Percentiles rank a stretch among this genome's conserved stretches.
These are phyloP conservation scores for Suillus cothurnatus DNA, from an alignment of 768 basidiomycete genomes.

Conservation along the genomic window DNA sequence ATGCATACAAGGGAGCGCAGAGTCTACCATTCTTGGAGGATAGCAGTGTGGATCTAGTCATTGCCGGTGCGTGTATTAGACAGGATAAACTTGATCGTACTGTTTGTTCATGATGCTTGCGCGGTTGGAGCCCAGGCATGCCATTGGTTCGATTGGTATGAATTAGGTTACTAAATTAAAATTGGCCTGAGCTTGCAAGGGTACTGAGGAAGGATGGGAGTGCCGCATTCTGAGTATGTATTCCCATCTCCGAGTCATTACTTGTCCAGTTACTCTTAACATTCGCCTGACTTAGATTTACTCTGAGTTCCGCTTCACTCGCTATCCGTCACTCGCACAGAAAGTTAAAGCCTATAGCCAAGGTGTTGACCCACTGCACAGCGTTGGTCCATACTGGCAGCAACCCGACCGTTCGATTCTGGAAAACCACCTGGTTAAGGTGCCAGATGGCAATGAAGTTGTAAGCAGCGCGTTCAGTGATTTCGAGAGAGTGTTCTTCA, in stretches of 20 bases:
- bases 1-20: constrained; percentile 49
- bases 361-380: constrained; percentile 50
- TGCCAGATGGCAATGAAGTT: constrained; percentile 56
- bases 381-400: constrained; percentile 73
- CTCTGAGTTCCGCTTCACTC: constrained; percentile 67
- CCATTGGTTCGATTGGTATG: constrained; percentile 81
- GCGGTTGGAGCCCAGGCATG: constrained; percentile 64
- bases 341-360: constrained; percentile 66
- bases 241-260: background rate
- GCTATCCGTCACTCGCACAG: constrained; percentile 55
- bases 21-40: constrained; percentile 51
- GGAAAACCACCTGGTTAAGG: constrained; percentile 65
- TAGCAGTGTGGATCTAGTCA: constrained; percentile 63
- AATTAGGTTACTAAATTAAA: too few relatives aligned
- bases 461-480: constrained; percentile 39
- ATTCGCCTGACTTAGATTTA: constrained; percentile 43
- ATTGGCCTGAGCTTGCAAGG: constrained; percentile 70
- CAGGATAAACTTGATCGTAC: background rate
- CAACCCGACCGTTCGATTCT: constrained; percentile 76
- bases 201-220: constrained; percentile 64
- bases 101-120: background rate
- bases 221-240: constrained; percentile 71
- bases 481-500: constrained; percentile 59
- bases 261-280: background rate
- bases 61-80: constrained; percentile 51